A percentile compares a stretch with the other conserved stretches of the same genome.
Evolutionary conservation across 345 rosid species (phyloP).

Genomic region (Iberis pinnata): DNA sequence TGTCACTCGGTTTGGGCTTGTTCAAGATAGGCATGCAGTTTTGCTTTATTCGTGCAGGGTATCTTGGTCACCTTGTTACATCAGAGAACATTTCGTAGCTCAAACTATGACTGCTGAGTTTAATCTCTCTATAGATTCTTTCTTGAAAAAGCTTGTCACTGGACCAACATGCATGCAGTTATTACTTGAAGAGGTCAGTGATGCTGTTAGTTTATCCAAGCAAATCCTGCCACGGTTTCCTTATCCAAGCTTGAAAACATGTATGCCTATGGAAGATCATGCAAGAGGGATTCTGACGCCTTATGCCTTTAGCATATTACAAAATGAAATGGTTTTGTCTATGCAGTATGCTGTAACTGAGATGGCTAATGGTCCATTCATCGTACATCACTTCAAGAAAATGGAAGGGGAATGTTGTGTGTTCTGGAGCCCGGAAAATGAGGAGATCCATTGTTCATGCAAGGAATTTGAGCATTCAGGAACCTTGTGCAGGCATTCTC

Average conservation of each 20-base stretch:
- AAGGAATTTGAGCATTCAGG: slow-evolving; percentile 88
- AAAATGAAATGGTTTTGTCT: slow-evolving; percentile 73
- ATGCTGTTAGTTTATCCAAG: slow-evolving; percentile 42
- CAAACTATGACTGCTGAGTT: slow-evolving; percentile 60
- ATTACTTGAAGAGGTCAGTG: slow-evolving; percentile 77
- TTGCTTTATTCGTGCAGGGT: slow-evolving; percentile 58
- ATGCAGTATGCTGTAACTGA: slow-evolving; percentile 65
- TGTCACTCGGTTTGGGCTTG: slow-evolving; percentile 69
- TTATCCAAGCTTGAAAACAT: slow-evolving; percentile 52
- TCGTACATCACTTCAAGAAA: slow-evolving; percentile 68
- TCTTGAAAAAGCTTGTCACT: slow-evolving; percentile 49
- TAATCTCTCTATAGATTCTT: slow-evolving; percentile 48
- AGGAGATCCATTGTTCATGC: slow-evolving; percentile 81
- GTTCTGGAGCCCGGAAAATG: slow-evolving; percentile 64
- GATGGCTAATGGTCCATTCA: slow-evolving; percentile 76
- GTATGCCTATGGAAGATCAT: slow-evolving; percentile 81
- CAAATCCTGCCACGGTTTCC: slow-evolving; percentile 35
- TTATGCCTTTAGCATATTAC: slow-evolving; percentile 63
- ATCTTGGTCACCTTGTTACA: slow-evolving; percentile 60
- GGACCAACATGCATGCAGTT: slow-evolving; percentile 59
- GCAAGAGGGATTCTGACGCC: slow-evolving; percentile 70
- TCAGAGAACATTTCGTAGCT: slow-evolving; percentile 64
- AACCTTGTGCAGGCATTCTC: slow-evolving; percentile 71
- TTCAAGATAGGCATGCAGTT: slow-evolving; percentile 66
- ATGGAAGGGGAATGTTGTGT: slow-evolving; percentile 72